phyloP scores from a whole-genome alignment of 148 eudicot genomes.

The Chenopodium album region DNA sequence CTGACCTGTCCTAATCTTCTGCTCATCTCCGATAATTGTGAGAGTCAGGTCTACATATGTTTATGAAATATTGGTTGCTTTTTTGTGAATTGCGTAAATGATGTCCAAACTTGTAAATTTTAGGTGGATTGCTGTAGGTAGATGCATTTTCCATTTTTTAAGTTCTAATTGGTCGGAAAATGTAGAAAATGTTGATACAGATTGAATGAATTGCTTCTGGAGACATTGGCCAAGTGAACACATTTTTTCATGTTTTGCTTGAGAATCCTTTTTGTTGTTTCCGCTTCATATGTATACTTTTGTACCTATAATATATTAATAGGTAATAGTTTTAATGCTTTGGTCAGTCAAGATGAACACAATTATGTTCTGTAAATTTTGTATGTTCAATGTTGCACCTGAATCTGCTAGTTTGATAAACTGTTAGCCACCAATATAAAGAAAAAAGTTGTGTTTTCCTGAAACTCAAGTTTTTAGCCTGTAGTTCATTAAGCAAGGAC shows the following conservation, averaged over 20 bases:
- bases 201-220: background rate
- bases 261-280: background rate
- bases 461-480: background rate
- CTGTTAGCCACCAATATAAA: background rate
- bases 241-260: background rate
- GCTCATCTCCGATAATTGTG: background rate
- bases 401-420: background rate
- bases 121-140: background rate
- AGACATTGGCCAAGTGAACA: background rate
- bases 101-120: background rate
- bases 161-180: too few species aligned
- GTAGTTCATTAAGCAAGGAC: background rate
- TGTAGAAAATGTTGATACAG: background rate
- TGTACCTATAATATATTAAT: too few species aligned
- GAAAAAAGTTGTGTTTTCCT: background rate
- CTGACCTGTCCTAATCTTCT: background rate
- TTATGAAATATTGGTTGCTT: background rate
- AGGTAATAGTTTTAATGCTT: too few species aligned
- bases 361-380: too few species aligned
- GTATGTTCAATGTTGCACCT: too few species aligned
- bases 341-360: too few species aligned
- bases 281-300: too few species aligned
- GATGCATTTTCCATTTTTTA: background rate
- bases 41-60: background rate
- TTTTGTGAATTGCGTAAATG: background rate